Base-by-base conservation (phyloP, 768 basidiomycete genomes). In the Hypsizygus marmoreus region DNA sequence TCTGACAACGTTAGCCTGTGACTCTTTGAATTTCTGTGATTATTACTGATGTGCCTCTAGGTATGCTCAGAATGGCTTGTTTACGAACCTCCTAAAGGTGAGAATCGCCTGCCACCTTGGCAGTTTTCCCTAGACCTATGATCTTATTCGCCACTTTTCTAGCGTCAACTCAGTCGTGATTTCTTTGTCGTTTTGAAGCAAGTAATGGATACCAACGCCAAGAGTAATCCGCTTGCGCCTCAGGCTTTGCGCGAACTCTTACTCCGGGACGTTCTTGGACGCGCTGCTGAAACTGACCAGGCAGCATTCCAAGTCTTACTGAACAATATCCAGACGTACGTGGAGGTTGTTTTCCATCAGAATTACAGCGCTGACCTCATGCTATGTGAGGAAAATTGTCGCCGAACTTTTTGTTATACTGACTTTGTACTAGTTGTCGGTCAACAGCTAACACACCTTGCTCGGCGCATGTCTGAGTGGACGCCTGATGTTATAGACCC, bases 401-500 rank as follows among this genome's bases (percentile, higher is more conserved):
- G 8, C 26, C 28, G 4, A 12, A 26, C 25, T 29, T 31, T 36
- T n/a, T 17, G 29, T 45, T 13, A 34, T 45, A 20, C 61, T 35
- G 24, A 25, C 46, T 26, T 35, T 33, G 1, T 35, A 24, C 11
- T 55, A 91, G 88, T 78, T 59, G 64, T 78, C 35, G 83, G 81
- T 5, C 70, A 76, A 31, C 75, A 78, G 32, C 67, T 88, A 10
- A 72, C 70, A 1, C 67, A 67, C 22, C 56, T 85, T 39, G 75
- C 80, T 33, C 77, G 84, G 5, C 77, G 81, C 24, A 69, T 76
- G n/a, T 73, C 79, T 1, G 85, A 89, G 40, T 73, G 73, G 57
- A 59, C 72, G 29, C 62, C 74, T 14, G 71, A 70, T 10, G 57
- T 53, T 3, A 70, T 82, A 43, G 77, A 88, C 56, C 73, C 81